Conservation (phyloP, 495 filamentous ascomycete genomes). For the Annulohypoxylon nitens region DNA sequence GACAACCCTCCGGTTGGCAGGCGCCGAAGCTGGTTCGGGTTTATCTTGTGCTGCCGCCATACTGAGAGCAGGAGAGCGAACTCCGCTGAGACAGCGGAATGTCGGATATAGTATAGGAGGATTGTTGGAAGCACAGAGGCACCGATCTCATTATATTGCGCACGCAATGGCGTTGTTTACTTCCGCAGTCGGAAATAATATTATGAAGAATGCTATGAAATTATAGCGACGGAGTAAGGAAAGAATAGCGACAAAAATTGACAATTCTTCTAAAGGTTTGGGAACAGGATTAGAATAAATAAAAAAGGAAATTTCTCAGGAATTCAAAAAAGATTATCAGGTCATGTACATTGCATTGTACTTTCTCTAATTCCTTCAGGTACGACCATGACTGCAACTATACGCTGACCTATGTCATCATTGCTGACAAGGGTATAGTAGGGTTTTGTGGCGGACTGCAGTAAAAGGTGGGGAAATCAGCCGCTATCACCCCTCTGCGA, state of each 20-base stretch:
- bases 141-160: slow-evolving; percentile 47
- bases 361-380: slow-evolving; percentile 2
- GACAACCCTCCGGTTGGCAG: not conserved
- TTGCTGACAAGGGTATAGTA: slow-evolving; percentile 23
- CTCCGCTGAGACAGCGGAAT: slow-evolving; percentile 52
- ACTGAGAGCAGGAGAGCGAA: slow-evolving; percentile 52
- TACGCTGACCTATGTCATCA: slow-evolving; percentile 40
- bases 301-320: slow-evolving; percentile 13
- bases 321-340: slow-evolving; percentile 4
- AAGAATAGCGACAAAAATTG: not conserved
- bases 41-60: slow-evolving; percentile 50
- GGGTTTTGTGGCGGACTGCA: not conserved
- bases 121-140: slow-evolving; percentile 43
- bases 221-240: not conserved
- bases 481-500: slow-evolving; percentile 30
- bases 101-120: slow-evolving; percentile 43
- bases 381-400: slow-evolving; percentile 24
- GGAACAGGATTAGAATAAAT: slow-evolving; percentile 24
- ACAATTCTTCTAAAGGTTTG: not conserved
- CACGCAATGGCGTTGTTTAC: slow-evolving; percentile 43
- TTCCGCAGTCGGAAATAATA: slow-evolving; percentile 25
- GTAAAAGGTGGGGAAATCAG: slow-evolving; percentile 37
- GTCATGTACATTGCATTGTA: not conserved
- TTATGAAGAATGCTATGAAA: not conserved
- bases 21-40: slow-evolving; percentile 20